Percentiles rank a stretch among this genome's conserved stretches.
phyloP scores from a whole-genome alignment of 148 eudicot genomes.

The Camellia japonica region DNA sequence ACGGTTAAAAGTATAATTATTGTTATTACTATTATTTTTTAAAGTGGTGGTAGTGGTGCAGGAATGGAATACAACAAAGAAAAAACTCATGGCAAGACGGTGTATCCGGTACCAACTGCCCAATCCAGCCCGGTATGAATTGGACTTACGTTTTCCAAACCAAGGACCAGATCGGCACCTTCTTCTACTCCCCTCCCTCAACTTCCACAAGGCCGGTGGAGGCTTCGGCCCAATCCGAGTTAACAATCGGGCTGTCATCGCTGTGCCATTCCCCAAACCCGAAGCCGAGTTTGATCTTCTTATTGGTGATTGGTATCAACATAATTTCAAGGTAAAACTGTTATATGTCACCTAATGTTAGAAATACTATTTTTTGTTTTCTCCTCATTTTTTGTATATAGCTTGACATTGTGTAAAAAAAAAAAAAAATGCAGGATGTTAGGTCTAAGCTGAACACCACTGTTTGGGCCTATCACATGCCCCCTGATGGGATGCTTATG shows the following conservation, averaged over 20 bases:
- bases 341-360: neutral
- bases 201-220: conserved; percentile 42
- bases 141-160: conserved; percentile 43
- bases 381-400: neutral
- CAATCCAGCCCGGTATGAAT: conserved; percentile 32
- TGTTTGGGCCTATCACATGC: neutral
- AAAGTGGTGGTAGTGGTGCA: neutral
- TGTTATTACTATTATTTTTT: too few relatives aligned
- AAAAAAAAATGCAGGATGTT: conserved; percentile 15
- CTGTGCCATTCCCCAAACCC: conserved; percentile 36
- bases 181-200: conserved; percentile 38
- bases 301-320: conserved; percentile 39
- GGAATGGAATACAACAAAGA: conserved; percentile 56
- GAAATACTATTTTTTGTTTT: neutral
- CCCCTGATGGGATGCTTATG: conserved; percentile 33
- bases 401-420: neutral
- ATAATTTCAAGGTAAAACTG: conserved; percentile 17
- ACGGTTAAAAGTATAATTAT: too few relatives aligned
- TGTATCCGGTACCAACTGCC: conserved; percentile 48
- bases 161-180: conserved; percentile 47
- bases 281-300: conserved; percentile 44
- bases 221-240: conserved; percentile 47
- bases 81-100: conserved; percentile 53
- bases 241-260: conserved; percentile 35
- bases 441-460: conserved; percentile 8